These are phyloP conservation scores for Pythium folliculosum DNA, from an alignment of 352 stramenopile species.

Conservation along the genomic window DNA sequence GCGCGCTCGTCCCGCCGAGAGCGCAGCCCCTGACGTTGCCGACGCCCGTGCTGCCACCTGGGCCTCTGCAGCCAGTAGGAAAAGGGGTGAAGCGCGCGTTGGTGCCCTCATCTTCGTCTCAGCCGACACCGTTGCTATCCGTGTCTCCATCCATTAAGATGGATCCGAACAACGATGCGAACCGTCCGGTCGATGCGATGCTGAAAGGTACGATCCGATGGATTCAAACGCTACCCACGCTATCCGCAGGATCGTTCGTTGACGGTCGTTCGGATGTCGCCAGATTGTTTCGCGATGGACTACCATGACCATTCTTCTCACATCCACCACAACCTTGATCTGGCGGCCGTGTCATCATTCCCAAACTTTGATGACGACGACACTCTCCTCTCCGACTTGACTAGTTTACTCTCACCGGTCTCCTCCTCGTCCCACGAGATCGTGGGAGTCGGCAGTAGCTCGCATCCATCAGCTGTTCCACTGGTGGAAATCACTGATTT, in stretches of 20 bases:
- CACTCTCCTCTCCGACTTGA: slow-evolving; percentile 28
- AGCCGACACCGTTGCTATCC: background rate
- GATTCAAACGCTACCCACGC: background rate
- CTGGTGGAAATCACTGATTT: slow-evolving; percentile 73
- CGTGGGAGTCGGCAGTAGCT: background rate
- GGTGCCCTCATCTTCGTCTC: slow-evolving; percentile 3
- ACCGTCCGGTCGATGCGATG: slow-evolving; percentile 45
- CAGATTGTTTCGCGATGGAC: slow-evolving; percentile 63
- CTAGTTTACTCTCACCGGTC: slow-evolving; percentile 13
- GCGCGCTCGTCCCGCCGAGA: slow-evolving; percentile 20
- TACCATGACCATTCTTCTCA: slow-evolving; percentile 17
- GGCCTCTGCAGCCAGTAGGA: background rate
- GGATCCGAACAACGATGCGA: slow-evolving; percentile 15
- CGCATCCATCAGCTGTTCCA: background rate
- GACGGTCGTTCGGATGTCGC: slow-evolving; percentile 9
- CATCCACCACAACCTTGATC: background rate
- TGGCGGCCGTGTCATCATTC: background rate
- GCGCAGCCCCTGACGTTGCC: slow-evolving; percentile 4
- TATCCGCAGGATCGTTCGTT: background rate
- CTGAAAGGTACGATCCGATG: slow-evolving; percentile 46
- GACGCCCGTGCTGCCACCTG: background rate
- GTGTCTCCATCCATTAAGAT: slow-evolving; percentile 13
- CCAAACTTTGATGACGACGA: slow-evolving; percentile 35
- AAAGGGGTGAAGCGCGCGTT: slow-evolving; percentile 50
- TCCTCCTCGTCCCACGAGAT: slow-evolving; percentile 3